Conservation (phyloP, 2,329 filamentous ascomycete species). For the Coniochaeta sp. region DNA sequence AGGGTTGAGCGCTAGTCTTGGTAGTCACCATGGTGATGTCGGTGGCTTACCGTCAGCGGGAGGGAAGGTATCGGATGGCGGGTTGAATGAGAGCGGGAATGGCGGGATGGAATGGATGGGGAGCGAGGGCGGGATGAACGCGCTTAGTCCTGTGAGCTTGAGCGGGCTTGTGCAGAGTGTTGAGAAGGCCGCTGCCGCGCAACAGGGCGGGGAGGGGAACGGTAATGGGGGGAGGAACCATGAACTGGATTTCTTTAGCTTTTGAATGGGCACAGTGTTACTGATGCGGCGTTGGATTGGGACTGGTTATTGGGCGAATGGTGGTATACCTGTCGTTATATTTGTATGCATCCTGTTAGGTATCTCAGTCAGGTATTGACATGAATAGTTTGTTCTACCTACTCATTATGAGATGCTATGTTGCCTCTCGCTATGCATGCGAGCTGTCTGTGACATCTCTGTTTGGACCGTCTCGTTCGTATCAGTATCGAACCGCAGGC, state of each 20-base stretch:
- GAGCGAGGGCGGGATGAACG: constrained; percentile 9
- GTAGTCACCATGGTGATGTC: not conserved
- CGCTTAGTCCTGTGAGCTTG: constrained; percentile 23
- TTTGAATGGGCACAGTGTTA: constrained; percentile 17
- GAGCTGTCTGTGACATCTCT: no score
- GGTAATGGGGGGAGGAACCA: constrained; percentile 21
- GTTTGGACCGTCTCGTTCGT: no score
- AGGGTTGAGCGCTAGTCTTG: not conserved
- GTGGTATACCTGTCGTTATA: not conserved
- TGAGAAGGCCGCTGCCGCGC: constrained; percentile 18
- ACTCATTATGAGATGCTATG: no score
- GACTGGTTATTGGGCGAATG: not conserved
- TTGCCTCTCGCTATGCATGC: no score
- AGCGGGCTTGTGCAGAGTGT: constrained; percentile 22
- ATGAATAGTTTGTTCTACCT: not conserved
- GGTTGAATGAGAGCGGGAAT: not conserved
- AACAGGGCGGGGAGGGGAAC: constrained; percentile 6
- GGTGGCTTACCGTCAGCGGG: not conserved
- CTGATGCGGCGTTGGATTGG: not conserved
- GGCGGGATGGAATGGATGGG: constrained; percentile 18
- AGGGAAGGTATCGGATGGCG: constrained; percentile 4
- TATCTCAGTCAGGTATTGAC: not conserved
- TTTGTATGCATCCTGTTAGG: not conserved
- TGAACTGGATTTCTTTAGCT: constrained; percentile 32
- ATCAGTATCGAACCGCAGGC: no score